Base-by-base conservation (phyloP, 2,329 filamentous ascomycete species). In the Calonectria pseudoreteaudii region DNA sequence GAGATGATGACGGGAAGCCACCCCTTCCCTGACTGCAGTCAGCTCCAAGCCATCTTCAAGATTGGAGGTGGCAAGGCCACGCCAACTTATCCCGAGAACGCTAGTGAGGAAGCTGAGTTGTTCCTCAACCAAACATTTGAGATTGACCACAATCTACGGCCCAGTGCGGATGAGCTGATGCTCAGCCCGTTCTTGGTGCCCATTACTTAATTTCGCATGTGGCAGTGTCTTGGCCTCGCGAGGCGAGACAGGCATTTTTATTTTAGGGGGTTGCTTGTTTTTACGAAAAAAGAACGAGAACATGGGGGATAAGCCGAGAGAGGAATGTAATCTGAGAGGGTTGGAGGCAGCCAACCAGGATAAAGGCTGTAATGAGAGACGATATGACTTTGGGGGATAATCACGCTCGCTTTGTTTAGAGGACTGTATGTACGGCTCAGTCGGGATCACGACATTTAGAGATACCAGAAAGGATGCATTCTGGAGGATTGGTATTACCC, bases 1-100 rank as follows among this genome's bases (percentile, higher is more conserved):
- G 97, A 99, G 87, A 99, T 99, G 97, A 98, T 98, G 90, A 98
- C 97, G 16, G 97, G 97, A 70, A 94, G 92, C 56, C 97, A 98
- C 83, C 97, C 97, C 1, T 98, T 98, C 89, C 97, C 97, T 0
- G 96, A 98, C 86, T 98, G 95, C 88, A 97, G 95, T 74, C 97
- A 99, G 85, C 89, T 99, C 76, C 97, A 99, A 84, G 97, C 97
- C 74, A 98, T 99, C 82, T 99, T 99, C 89, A 98, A 98, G 87
- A 98, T 99, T 83, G 96, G 96, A 49, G 95, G 94, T 77, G 93
- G 94, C 78, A 94, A 95, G 84, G 95, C 95, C 30, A 93, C 94
- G 56, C 97, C 97, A 0, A 96, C 95, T 20, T 94, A 98, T 70
- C 97, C 97, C 0, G 95, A 97, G 16, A 91, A 93, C 79, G 95